Conservation (phyloP, 805 yeast species). For the Candida dajiaensis region DNA sequence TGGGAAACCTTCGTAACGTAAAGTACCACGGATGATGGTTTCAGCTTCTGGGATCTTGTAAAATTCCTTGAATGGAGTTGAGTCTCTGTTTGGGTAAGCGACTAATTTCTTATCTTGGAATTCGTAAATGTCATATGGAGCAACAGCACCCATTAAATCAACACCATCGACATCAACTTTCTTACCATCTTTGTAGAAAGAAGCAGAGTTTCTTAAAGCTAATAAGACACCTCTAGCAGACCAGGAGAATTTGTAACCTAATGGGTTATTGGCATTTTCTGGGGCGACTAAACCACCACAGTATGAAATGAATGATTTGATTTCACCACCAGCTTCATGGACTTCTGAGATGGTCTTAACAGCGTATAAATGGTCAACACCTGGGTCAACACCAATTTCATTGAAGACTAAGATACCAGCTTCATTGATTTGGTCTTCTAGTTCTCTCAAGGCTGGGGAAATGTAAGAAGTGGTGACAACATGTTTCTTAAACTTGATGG, state of each 20-base stretch:
- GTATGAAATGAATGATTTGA: constrained; percentile 89
- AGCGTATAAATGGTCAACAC: constrained; percentile 97
- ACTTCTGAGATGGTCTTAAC: constrained; percentile 98
- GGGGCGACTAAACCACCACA: constrained; percentile 99
- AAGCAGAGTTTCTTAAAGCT: constrained; percentile 92
- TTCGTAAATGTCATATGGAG: constrained; percentile 95
- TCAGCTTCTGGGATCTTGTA: constrained; percentile 96
- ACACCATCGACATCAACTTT: constrained; percentile 75
- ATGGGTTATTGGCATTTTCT: constrained; percentile 94
- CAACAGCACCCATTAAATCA: constrained; percentile 91
- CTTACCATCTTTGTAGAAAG: constrained; percentile 82
- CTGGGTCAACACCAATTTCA: constrained; percentile 98
- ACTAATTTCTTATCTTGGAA: constrained; percentile 64
- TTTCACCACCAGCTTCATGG: constrained; percentile 85
- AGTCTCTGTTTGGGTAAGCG: constrained; percentile 97
- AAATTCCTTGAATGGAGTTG: constrained; percentile 86
- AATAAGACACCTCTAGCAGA: constrained; percentile 96
- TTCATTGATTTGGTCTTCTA: constrained; percentile 80
- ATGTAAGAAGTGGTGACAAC: constrained; percentile 97
- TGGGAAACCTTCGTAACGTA: constrained; percentile 98
- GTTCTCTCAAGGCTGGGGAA: constrained; percentile 81
- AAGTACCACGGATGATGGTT: constrained; percentile 93
- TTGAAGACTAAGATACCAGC: constrained; percentile 98
- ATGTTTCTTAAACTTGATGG: constrained; percentile 81
- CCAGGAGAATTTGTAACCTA: constrained; percentile 99